phyloP scores from a whole-genome alignment of 2,329 filamentous ascomycete genomes.

The Fusarium papillatum region DNA sequence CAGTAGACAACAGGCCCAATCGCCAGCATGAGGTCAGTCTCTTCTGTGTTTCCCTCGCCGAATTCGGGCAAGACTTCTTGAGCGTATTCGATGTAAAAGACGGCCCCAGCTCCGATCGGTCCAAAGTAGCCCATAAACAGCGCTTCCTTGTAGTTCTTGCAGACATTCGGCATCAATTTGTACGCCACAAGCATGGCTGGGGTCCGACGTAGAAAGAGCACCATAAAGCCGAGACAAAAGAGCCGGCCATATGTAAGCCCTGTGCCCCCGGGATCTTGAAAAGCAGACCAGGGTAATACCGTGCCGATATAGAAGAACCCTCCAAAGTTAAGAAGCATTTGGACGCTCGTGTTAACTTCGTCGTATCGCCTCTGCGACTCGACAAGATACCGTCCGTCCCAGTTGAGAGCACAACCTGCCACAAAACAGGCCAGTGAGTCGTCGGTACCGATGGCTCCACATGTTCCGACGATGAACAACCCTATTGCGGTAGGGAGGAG shows the following conservation, averaged over 20 bases:
- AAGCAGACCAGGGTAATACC: conserved; percentile 66
- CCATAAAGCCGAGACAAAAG: conserved; percentile 63
- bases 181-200: conserved; percentile 67
- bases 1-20: conserved; percentile 58
- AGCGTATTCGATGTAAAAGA: conserved; percentile 76
- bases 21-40: conserved; percentile 51
- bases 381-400: conserved; percentile 69
- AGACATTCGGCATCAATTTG: conserved; percentile 65
- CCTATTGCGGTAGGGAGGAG: conserved; percentile 65
- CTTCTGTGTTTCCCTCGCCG: conserved; percentile 49
- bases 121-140: conserved; percentile 78
- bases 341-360: conserved; percentile 70
- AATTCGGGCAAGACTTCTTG: conserved; percentile 54
- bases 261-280: conserved; percentile 63
- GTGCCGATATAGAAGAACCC: conserved; percentile 72
- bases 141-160: conserved; percentile 67
- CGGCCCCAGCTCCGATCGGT: conserved; percentile 81
- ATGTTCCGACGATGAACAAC: conserved; percentile 69
- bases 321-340: conserved; percentile 70
- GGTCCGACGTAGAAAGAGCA: conserved; percentile 68
- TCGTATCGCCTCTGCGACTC: conserved; percentile 69
- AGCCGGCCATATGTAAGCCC: conserved; percentile 66
- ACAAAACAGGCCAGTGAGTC: conserved; percentile 73
- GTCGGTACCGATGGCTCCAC: conserved; percentile 68
- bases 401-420: conserved; percentile 71